Base-by-base conservation (phyloP, 2,329 filamentous ascomycete genomes). In the Gremmenia infestans region DNA sequence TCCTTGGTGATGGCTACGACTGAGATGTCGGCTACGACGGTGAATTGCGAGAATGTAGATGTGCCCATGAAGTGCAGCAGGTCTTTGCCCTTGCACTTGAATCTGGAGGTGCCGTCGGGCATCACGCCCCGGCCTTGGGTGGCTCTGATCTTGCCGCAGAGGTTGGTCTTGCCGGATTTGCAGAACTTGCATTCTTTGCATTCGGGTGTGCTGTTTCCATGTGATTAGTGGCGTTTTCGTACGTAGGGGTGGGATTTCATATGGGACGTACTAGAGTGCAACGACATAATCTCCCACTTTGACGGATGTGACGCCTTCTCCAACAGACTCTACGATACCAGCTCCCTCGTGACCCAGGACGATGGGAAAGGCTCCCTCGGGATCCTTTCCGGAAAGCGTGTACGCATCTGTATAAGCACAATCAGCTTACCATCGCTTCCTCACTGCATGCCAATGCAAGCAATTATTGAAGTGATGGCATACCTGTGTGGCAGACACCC, bases 151-250 rank as follows among this genome's bases (percentile, higher is more conserved):
- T 97, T 97, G 74, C 94, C 94, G 78, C 93, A 97, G 57, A 97
- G 88, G 78, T 97, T 96, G 69, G 93, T 97, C 86, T 99, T 99
- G 78, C 93, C 94, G 43, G 93, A 97, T 76, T 91, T 94, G 87
- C 94, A 99, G 83, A 97, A 97, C 80, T 97, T 97, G 86, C 94
- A 99, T 75, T 97, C 93, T 66, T 84, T 81, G 80, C 94, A 97
- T 79, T 97, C 93, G 63, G 94, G 94, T 48, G 92, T 97, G 81
- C 91, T 96, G 69, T 2, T 35, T 7, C 17, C 5, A 8, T 47
- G 40, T 63, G 19, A 63, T 47, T 23, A 19, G 9, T 17, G 22
- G 11, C 50, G 32, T 17, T 32, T 42, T 12, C 9, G 35, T 25
- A 35, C 7, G n/a, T 7, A 17, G 5, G 17, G 37, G 35, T 53